Evolutionary conservation across 1,139 yeast species (phyloP).

Genomic region (Geotrichum histeridarum): DNA sequence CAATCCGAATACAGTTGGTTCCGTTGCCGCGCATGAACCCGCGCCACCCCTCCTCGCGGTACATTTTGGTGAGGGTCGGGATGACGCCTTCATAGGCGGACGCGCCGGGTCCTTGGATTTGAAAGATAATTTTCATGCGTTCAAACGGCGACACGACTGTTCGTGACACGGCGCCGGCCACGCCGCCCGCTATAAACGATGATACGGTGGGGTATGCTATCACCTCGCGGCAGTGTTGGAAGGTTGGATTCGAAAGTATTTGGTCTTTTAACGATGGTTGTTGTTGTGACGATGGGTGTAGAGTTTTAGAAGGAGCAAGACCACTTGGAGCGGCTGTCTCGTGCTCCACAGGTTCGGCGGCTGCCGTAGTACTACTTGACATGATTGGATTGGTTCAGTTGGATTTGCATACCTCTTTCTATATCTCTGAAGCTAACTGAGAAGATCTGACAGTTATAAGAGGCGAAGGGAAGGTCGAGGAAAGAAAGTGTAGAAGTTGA

Average conservation of each 20-base stretch:
- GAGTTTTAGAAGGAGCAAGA: background rate
- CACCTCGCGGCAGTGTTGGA: constrained; percentile 23
- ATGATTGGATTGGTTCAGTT: background rate
- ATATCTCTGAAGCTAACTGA: too few species aligned
- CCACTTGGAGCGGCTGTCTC: constrained; percentile 1
- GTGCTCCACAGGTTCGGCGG: background rate
- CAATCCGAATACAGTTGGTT: constrained; percentile 77
- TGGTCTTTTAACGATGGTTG: background rate
- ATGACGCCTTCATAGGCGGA: constrained; percentile 62
- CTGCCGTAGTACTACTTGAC: background rate
- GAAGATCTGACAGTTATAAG: too few species aligned
- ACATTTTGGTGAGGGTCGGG: constrained; percentile 71
- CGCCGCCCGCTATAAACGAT: constrained; percentile 68
- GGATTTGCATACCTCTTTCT: too few species aligned
- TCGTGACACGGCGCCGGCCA: constrained; percentile 89
- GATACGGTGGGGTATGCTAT: constrained; percentile 41
- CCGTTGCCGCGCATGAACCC: constrained; percentile 91
- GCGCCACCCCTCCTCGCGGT: constrained; percentile 81
- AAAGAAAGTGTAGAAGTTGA: too few species aligned
- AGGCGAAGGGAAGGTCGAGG: too few species aligned
- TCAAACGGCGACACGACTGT: constrained; percentile 95
- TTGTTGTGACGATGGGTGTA: background rate
- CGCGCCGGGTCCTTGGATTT: constrained; percentile 74
- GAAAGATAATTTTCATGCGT: constrained; percentile 85
- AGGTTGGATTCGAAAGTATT: constrained; percentile 11